Conservation (phyloP, 305 asterid genomes). For the Withania somnifera region DNA sequence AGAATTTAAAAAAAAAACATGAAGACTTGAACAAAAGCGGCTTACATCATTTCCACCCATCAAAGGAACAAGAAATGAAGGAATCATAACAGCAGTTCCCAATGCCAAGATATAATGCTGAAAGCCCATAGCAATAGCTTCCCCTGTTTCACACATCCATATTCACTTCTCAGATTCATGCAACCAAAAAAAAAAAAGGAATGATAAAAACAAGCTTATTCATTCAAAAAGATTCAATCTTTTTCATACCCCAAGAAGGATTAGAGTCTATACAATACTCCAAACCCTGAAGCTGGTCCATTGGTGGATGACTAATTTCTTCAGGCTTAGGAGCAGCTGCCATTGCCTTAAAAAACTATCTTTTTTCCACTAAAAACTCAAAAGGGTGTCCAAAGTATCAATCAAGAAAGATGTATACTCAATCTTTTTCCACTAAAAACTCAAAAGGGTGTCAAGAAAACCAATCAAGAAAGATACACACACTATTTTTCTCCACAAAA, state of each 20-base stretch:
- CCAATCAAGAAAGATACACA: no score
- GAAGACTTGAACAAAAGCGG: not conserved
- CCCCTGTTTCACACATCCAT: slow-evolving; percentile 48
- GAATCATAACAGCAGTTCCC: slow-evolving; percentile 97
- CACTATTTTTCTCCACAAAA: no score
- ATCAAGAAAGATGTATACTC: no score
- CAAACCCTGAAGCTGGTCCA: slow-evolving; percentile 96
- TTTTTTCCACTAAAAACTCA: no score
- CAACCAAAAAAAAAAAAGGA: not conserved
- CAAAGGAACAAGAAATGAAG: slow-evolving; percentile 83
- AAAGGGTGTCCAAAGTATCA: no score
- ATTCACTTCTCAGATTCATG: no score
- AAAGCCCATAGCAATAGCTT: slow-evolving; percentile 80
- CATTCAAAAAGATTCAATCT: not conserved
- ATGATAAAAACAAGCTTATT: not conserved
- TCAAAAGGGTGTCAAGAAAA: no score
- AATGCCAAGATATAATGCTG: slow-evolving; percentile 85
- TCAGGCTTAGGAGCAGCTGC: slow-evolving; percentile 77
- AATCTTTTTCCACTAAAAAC: no score
- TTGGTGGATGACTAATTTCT: slow-evolving; percentile 85
- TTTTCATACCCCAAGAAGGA: slow-evolving; percentile 84
- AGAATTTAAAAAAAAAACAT: not conserved
- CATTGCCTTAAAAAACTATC: slow-evolving; percentile 16
- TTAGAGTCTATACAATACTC: slow-evolving; percentile 98
- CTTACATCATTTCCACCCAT: slow-evolving; percentile 94